Evolutionary conservation across 2,329 filamentous ascomycete genomes (phyloP).

Genomic region (Hypoxylon sp.): DNA sequence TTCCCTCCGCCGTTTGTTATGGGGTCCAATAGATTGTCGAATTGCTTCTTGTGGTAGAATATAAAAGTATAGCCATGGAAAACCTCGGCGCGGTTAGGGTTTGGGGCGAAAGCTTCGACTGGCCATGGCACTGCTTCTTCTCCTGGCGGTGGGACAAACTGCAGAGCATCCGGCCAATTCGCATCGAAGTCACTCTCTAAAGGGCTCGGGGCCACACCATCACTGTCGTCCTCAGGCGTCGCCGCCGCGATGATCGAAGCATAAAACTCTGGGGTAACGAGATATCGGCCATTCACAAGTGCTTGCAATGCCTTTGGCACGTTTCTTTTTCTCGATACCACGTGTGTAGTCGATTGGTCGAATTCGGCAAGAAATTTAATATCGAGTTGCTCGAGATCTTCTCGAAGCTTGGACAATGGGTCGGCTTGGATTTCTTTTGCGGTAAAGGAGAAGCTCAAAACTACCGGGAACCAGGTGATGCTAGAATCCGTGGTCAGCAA

Average conservation of each 20-base stretch:
- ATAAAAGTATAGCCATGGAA: conserved; percentile 92
- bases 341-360: conserved; percentile 82
- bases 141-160: conserved; percentile 79
- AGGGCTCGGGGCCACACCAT: conserved; percentile 63
- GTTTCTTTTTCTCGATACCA: conserved; percentile 90
- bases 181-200: conserved; percentile 85
- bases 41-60: conserved; percentile 83
- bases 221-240: conserved; percentile 60
- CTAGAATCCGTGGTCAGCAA: conserved; percentile 57
- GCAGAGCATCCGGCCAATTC: conserved; percentile 80
- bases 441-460: conserved; percentile 85
- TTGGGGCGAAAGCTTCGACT: conserved; percentile 78
- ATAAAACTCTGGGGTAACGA: conserved; percentile 81
- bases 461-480: conserved; percentile 82
- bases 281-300: conserved; percentile 81
- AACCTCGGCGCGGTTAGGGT: conserved; percentile 73
- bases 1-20: conserved; percentile 88
- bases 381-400: conserved; percentile 83
- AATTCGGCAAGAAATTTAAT: conserved; percentile 87
- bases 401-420: conserved; percentile 71
- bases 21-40: conserved; percentile 78
- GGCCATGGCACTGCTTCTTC: conserved; percentile 80
- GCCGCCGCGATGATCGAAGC: conserved; percentile 76
- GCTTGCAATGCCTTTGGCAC: conserved; percentile 89
- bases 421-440: conserved; percentile 77